phyloP scores from a whole-genome alignment of 176 grass and related monocot species.

The Triticum aestivum region DNA sequence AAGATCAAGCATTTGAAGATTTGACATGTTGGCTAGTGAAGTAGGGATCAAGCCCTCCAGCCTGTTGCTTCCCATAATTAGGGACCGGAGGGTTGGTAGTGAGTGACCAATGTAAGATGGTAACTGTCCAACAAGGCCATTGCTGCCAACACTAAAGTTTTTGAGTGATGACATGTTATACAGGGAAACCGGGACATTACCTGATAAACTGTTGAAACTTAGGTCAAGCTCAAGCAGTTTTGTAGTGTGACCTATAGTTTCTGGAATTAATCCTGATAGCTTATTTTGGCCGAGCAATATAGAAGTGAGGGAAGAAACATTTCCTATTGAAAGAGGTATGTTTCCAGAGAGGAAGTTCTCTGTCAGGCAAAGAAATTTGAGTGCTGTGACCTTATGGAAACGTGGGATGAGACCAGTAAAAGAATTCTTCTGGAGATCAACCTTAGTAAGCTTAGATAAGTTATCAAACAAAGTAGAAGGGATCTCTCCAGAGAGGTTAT shows the following conservation, averaged over 20 bases:
- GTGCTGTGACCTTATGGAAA: neutral
- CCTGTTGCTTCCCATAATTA: conserved; percentile 17
- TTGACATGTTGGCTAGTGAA: conserved; percentile 19
- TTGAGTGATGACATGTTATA: conserved; percentile 15
- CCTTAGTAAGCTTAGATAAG: neutral
- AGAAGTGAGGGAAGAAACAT: conserved; percentile 16
- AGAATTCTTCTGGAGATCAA: conserved; percentile 28
- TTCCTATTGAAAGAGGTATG: conserved; percentile 27
- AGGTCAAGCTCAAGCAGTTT: conserved; percentile 12
- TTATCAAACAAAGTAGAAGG: conserved; percentile 3
- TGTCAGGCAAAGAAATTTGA: neutral
- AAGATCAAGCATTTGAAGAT: conserved; percentile 25
- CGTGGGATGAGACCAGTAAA: conserved; percentile 4
- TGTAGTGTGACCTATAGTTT: neutral
- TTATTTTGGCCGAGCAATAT: conserved; percentile 1
- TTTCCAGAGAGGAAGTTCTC: conserved; percentile 26
- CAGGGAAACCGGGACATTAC: neutral
- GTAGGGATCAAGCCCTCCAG: neutral
- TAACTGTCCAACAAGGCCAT: conserved; percentile 25
- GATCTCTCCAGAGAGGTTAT: neutral
- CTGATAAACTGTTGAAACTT: conserved; percentile 22
- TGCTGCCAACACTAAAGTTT: conserved; percentile 6
- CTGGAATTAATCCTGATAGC: conserved; percentile 15
- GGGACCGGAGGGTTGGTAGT: neutral
- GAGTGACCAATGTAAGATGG: neutral